Evolutionary conservation across 768 basidiomycete species (phyloP).

Genomic region (Lactarius trivialis): DNA sequence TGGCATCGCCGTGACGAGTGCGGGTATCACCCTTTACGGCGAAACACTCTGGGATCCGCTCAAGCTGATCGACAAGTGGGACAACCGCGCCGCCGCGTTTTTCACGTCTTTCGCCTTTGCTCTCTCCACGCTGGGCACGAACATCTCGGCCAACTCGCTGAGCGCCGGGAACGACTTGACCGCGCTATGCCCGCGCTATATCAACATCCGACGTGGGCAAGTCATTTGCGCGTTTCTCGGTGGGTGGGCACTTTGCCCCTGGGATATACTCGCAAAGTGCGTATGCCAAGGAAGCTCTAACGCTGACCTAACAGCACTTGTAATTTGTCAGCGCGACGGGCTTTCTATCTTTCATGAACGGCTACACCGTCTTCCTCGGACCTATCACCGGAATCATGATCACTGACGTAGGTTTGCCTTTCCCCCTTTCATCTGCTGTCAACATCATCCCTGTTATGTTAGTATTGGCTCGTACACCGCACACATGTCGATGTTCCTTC

Average conservation of each 20-base stretch:
- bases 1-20: slow-evolving; percentile 76
- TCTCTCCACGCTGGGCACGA: slow-evolving; percentile 60
- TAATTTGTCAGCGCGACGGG: slow-evolving; percentile 41
- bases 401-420: slow-evolving; percentile 39
- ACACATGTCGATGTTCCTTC: slow-evolving; percentile 73
- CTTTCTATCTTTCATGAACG: slow-evolving; percentile 73
- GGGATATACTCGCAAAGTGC: slow-evolving; percentile 66
- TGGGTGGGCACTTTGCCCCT: slow-evolving; percentile 81
- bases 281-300: slow-evolving; percentile 26
- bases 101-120: slow-evolving; percentile 72
- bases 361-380: slow-evolving; percentile 81
- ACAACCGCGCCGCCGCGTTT: slow-evolving; percentile 80
- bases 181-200: slow-evolving; percentile 65
- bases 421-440: not conserved
- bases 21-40: slow-evolving; percentile 67
- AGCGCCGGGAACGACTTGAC: slow-evolving; percentile 81
- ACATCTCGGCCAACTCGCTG: slow-evolving; percentile 70
- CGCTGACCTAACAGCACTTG: not conserved
- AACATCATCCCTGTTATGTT: not conserved
- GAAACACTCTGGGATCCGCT: slow-evolving; percentile 67
- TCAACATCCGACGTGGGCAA: slow-evolving; percentile 75
- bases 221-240: slow-evolving; percentile 75
- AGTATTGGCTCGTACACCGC: slow-evolving; percentile 76
- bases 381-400: slow-evolving; percentile 77
- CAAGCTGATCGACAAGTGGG: slow-evolving; percentile 69